Evolutionary conservation across 2,329 filamentous ascomycete species (phyloP).

Genomic region (Talaromyces islandicus): DNA sequence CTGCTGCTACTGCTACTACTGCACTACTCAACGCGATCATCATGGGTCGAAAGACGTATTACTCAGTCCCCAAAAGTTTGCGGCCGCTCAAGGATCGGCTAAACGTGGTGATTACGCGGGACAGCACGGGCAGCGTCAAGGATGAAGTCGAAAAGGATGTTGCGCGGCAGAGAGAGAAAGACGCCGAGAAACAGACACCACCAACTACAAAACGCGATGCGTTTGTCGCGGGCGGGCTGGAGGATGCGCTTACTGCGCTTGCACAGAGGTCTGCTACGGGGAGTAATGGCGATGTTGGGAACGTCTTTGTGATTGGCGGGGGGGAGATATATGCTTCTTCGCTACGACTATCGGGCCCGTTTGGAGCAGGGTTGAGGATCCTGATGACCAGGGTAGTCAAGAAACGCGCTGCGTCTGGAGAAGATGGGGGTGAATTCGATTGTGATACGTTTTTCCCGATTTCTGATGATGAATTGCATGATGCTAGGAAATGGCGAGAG

Average conservation of each 20-base stretch:
- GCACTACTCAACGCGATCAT: conserved; percentile 65
- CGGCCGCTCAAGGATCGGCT: conserved; percentile 72
- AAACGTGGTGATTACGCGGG: conserved; percentile 72
- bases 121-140: conserved; percentile 23
- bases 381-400: conserved; percentile 36
- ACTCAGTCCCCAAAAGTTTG: conserved; percentile 73
- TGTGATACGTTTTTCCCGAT: conserved; percentile 46
- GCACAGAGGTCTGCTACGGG: conserved; percentile 15
- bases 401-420: conserved; percentile 1
- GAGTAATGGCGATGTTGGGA: conserved; percentile 34
- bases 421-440: conserved; percentile 25
- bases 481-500: conserved; percentile 26
- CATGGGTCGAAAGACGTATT: conserved; percentile 98
- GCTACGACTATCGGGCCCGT: conserved; percentile 35
- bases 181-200: conserved; percentile 3
- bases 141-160: conserved; percentile 31
- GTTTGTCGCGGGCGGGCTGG: conserved; percentile 54
- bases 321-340: conserved; percentile 75
- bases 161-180: conserved; percentile 20
- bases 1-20: conserved; percentile 23
- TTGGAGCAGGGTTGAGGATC: conserved; percentile 23
- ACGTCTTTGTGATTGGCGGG: conserved; percentile 84
- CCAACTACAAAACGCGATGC: conserved; percentile 22
- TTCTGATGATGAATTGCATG: conserved; percentile 23
- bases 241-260: conserved; percentile 47